Base-by-base conservation (phyloP, 208 protist genomes). In the Trichomonas vaginalis region DNA sequence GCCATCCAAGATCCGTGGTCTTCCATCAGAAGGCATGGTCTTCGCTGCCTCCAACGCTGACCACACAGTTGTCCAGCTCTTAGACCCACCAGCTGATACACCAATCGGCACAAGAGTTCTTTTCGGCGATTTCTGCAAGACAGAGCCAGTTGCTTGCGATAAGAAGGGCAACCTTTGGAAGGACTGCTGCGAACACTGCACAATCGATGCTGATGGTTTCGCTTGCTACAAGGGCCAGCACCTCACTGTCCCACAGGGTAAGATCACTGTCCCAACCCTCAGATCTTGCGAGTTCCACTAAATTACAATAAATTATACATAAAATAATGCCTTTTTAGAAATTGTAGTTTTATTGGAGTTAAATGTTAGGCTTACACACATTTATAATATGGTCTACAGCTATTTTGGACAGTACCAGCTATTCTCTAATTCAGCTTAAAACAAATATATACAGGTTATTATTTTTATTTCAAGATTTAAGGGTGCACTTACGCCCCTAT, bases 41-140 rank as follows among this genome's bases (percentile, higher is more conserved):
- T 95, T 95, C 32, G 61, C 70, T 39, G 95, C 27, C 62, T 80
- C 47, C 8, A 95, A 80, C n/a, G 42, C 95, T 49, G 95, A 95
- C 21, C 42, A 87, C 15, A 39, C 95, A n/a, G 39, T 40, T 40
- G 48, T 95, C 35, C 48, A 95, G 80, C 49, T 87, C 17, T 17
- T 95, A 12, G 27, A n/a, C 12, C 95, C 95, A 62, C 95, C 95
- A 62, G 45, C 42, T 35, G 79, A 95, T 49, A 17, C 47, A 49
- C 49, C 61, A n/a, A 48, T 95, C 39, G 95, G 95, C 35, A 56
- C 40, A 56, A 2, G 86, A 37, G 32, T 95, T 37, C 0, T 56
- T 40, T 56, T 12, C 56, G 86, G 47, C 23, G 47, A 95, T 51
- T 86, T 86, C 17, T 27, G 37, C 17, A 4, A 86, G 9, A 9